A percentile compares a stretch with the other conserved stretches of the same genome.
Evolutionary conservation across 208 protist species (phyloP).

Genomic region (Trypanosoma brucei): DNA sequence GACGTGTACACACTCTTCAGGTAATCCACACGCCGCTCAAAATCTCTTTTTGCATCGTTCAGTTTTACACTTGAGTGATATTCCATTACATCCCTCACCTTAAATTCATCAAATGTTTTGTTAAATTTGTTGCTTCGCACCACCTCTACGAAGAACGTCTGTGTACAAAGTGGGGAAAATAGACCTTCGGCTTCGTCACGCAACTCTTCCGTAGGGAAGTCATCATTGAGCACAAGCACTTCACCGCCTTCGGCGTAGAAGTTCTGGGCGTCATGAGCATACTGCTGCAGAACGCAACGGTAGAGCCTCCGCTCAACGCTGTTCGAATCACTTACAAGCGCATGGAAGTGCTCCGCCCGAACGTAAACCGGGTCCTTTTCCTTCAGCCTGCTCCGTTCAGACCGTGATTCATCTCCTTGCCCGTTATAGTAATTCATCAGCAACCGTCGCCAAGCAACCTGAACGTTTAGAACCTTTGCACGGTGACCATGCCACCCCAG

Average conservation of each 20-base stretch:
- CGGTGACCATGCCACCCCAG: constrained; percentile 75
- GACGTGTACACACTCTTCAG: constrained; percentile 57
- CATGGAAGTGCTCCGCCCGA: constrained; percentile 50
- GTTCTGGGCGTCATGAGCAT: constrained; percentile 46
- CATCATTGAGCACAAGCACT: constrained; percentile 84
- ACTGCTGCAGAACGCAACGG: constrained; percentile 52
- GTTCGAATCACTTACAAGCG: constrained; percentile 43
- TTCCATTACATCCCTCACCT: constrained; percentile 56
- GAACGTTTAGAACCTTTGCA: constrained; percentile 75
- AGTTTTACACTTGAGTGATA: constrained; percentile 44
- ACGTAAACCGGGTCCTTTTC: constrained; percentile 25
- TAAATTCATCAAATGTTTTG: constrained; percentile 52
- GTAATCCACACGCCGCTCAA: constrained; percentile 44
- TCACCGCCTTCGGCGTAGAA: constrained; percentile 74
- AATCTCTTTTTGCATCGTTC: constrained; percentile 43
- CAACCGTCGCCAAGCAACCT: constrained; percentile 59
- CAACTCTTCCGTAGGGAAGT: constrained; percentile 74
- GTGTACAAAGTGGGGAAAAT: constrained; percentile 44
- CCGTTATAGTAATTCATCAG: constrained; percentile 37
- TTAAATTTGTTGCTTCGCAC: constrained; percentile 46
- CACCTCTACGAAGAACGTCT: constrained; percentile 83
- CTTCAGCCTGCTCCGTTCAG: not conserved
- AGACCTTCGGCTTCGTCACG: constrained; percentile 59
- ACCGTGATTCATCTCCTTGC: not conserved
- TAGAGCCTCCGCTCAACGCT: constrained; percentile 61